Conservation (phyloP, 116 monocot genomes). For the Thalassia testudinum region DNA sequence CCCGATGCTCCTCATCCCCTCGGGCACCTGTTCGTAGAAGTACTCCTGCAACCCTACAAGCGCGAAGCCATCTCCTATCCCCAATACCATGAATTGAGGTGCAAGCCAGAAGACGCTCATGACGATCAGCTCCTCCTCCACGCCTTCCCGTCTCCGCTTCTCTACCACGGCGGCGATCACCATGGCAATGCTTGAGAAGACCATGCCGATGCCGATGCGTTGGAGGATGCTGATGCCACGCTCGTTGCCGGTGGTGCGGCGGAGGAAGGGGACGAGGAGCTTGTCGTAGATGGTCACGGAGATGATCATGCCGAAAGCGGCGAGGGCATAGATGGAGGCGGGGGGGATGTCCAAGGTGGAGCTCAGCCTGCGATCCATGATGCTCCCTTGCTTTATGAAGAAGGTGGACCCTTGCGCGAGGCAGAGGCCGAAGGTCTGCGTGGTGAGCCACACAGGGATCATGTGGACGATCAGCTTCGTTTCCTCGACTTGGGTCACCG, state of each 20-base stretch:
- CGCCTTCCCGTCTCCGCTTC: slow-evolving; percentile 17
- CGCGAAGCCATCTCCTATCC: slow-evolving; percentile 51
- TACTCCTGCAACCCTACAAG: slow-evolving; percentile 71
- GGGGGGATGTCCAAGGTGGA: slow-evolving; percentile 40
- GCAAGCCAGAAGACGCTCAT: slow-evolving; percentile 61
- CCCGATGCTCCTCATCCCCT: slow-evolving; percentile 71
- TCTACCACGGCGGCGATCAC: slow-evolving; percentile 31
- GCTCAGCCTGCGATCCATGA: slow-evolving; percentile 32
- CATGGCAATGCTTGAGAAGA: slow-evolving; percentile 28
- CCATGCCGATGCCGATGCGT: slow-evolving; percentile 65
- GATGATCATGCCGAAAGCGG: slow-evolving; percentile 51
- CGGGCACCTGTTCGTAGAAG: slow-evolving; percentile 79
- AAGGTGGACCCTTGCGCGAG: slow-evolving; percentile 58
- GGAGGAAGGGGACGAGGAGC: slow-evolving; percentile 37
- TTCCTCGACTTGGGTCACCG: slow-evolving; percentile 73
- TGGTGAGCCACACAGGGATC: slow-evolving; percentile 52
- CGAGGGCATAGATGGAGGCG: slow-evolving; percentile 41
- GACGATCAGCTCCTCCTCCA: neutral
- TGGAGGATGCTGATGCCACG: slow-evolving; percentile 48
- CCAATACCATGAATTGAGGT: slow-evolving; percentile 68
- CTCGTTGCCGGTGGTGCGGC: slow-evolving; percentile 33
- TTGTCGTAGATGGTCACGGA: slow-evolving; percentile 48
- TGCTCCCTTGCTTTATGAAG: slow-evolving; percentile 66
- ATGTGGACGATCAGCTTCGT: slow-evolving; percentile 39
- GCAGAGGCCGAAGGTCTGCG: slow-evolving; percentile 41